Base-by-base conservation (phyloP, 345 rosid genomes). In the Carallia brachiata region DNA sequence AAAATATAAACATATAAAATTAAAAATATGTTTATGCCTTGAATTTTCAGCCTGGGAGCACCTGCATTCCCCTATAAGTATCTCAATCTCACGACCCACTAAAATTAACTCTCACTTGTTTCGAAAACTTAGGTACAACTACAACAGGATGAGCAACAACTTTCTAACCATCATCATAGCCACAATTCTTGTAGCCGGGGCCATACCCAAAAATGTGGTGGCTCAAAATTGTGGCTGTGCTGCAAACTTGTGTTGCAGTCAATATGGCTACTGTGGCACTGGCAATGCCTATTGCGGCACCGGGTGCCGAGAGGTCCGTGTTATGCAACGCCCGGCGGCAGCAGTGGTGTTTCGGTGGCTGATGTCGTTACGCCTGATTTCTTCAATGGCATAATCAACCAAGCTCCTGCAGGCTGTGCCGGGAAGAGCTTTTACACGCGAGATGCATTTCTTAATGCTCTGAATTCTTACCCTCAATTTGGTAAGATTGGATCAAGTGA, bases 371-470 rank as follows among this genome's bases (percentile, higher is more conserved):
- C 87, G 2, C 15, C 73, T 9, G 50, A 18, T 1, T 88, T 88
- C 72, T 88, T 88, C 58, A 55, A 81, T 19, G 53, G 71, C 2
- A 88, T 86, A 31, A 76, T 84, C 2, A 71, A 61, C 44, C 89
- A 86, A 19, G 88, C 90, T 0, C 75, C 56, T 16, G 72, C 80
- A 27, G 62, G 55, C 63, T 88, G 93, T 40, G 90, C 66, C 0
- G 96, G 97, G 6, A 84, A 74, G 77, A 71, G 65, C 23, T 88
- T 92, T 68, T 92, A 92, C 68, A 75, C 87, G 0, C 75, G 97
- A 52, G 75, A 72, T 36, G 83, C 83, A 6, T 88, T 92, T 69
- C 81, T 92, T 0, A 72, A 70, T 0, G 97, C 93, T n/a, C 66
- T 78, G 16, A 55, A 56, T 0, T 74, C 89, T 0, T 90, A 61